Percentiles rank a stretch among this genome's conserved stretches.
Evolutionary conservation across 169 alveolate species (phyloP).

Genomic region (Plasmodium knowlesi): DNA sequence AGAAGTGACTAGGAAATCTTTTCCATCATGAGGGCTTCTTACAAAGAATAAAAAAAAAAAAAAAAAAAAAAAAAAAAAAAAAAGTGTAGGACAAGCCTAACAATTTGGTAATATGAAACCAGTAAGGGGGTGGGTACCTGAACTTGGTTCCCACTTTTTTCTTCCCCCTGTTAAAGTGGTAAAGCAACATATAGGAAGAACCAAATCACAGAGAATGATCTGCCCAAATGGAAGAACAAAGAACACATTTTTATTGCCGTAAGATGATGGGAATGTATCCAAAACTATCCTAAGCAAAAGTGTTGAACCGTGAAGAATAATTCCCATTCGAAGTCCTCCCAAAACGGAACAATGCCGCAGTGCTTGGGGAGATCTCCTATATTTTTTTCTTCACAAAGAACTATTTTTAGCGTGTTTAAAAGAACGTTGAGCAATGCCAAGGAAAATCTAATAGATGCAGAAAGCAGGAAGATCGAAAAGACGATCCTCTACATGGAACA

Average conservation of each 20-base stretch:
- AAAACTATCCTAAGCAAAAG: not conserved
- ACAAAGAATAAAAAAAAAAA: not conserved
- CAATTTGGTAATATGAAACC: not conserved
- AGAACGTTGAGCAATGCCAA: not conserved
- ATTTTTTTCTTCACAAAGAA: not conserved
- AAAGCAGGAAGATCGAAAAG: conserved; percentile 10
- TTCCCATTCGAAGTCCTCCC: not conserved
- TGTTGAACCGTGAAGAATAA: not conserved
- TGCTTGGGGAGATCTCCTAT: not conserved
- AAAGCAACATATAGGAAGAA: not conserved
- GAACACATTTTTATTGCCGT: not conserved
- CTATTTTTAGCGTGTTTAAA: not conserved
- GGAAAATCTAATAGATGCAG: not conserved
- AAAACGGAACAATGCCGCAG: not conserved
- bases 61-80: not conserved
- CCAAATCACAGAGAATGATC: not conserved
- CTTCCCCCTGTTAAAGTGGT: not conserved
- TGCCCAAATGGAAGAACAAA: not conserved
- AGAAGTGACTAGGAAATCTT: not conserved
- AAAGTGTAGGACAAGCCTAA: not conserved
- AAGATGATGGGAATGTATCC: not conserved
- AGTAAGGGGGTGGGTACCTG: not conserved
- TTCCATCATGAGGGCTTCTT: not conserved
- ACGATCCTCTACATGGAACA: conserved; percentile 26
- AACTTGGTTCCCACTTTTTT: not conserved